Percentiles rank a stretch among this genome's conserved stretches.
Conservation (phyloP, 805 yeast genomes). For the Starmera amethionina region DNA sequence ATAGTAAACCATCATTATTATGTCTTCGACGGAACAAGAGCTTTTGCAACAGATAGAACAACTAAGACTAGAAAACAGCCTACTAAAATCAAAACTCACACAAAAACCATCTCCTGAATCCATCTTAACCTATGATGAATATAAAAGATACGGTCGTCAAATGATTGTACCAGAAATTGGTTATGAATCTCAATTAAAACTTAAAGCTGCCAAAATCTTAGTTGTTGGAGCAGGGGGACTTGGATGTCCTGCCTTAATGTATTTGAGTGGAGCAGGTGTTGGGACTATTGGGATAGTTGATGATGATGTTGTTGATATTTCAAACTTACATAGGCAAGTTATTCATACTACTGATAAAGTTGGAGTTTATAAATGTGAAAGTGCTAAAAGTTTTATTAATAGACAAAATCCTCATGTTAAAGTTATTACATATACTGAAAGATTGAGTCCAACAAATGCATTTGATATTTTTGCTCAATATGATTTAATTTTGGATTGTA, state of each 20-base stretch:
- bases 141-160: conserved; percentile 82
- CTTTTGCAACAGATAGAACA: background rate
- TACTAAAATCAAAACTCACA: background rate
- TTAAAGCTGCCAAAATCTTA: conserved; percentile 51
- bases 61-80: background rate
- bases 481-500: conserved; percentile 83
- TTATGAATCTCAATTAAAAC: conserved; percentile 40
- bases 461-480: conserved; percentile 51
- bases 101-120: background rate
- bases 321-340: conserved; percentile 86
- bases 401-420: conserved; percentile 61
- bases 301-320: conserved; percentile 70
- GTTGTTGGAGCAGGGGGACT: conserved; percentile 96
- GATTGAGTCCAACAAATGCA: conserved; percentile 48
- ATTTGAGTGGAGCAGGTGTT: conserved; percentile 80
- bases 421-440: conserved; percentile 39
- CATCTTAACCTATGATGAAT: conserved; percentile 47
- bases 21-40: no score
- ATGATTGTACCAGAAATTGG: conserved; percentile 78
- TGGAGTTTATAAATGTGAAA: conserved; percentile 66
- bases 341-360: conserved; percentile 59
- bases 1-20: no score
- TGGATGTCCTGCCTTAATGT: conserved; percentile 85
- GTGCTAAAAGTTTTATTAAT: conserved; percentile 51
- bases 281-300: conserved; percentile 84